phyloP scores from a whole-genome alignment of 495 filamentous ascomycete genomes.

The Xylaria scruposa region DNA sequence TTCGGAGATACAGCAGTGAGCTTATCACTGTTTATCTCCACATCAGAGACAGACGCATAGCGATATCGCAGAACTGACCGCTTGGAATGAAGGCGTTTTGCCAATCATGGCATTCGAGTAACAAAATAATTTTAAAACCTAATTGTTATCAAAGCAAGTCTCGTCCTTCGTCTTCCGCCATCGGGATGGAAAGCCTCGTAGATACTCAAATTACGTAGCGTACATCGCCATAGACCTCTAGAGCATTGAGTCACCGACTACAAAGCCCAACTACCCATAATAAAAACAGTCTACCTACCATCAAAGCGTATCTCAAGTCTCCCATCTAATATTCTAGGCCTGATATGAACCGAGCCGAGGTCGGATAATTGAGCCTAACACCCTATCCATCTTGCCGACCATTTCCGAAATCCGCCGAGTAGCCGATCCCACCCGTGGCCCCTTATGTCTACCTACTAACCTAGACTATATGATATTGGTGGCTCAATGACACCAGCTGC shows the following conservation, averaged over 20 bases:
- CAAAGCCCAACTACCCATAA: background rate
- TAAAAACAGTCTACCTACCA: background rate
- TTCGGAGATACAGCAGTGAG: background rate
- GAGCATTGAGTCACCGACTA: background rate
- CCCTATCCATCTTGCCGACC: slow-evolving; percentile 15
- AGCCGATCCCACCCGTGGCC: slow-evolving; percentile 13
- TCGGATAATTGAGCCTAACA: slow-evolving; percentile 8
- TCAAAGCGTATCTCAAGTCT: background rate
- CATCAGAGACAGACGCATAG: background rate
- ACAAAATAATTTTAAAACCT: background rate
- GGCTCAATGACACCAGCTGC: background rate
- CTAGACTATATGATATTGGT: background rate
- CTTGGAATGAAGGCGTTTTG: background rate
- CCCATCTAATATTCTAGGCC: background rate
- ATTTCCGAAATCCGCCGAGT: slow-evolving; percentile 22
- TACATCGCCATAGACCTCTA: background rate
- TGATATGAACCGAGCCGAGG: slow-evolving; percentile 23
- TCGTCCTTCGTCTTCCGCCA: background rate
- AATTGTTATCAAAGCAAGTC: background rate
- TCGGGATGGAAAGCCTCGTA: background rate
- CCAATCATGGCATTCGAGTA: background rate
- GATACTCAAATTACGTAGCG: background rate
- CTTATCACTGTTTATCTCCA: background rate
- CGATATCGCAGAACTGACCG: background rate
- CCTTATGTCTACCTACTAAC: background rate